Evolutionary conservation across 306 rosid genomes (phyloP).

Genomic region (Lotus japonicus): DNA sequence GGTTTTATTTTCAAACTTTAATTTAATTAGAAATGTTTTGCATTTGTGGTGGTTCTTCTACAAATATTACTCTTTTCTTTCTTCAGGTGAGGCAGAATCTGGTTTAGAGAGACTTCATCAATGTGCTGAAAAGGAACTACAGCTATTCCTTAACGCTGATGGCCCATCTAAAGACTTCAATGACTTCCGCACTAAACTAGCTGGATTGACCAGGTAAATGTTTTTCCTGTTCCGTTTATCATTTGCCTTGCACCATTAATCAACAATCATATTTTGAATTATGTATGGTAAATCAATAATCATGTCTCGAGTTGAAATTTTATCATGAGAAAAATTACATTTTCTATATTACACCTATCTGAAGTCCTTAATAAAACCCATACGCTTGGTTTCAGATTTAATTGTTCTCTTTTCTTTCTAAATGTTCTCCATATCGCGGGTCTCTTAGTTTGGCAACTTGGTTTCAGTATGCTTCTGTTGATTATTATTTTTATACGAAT

Average conservation of each 20-base stretch:
- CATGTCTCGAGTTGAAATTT: background rate
- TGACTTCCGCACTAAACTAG: conserved; percentile 68
- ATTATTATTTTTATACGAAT: background rate
- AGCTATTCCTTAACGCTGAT: conserved; percentile 48
- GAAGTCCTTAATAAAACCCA: background rate
- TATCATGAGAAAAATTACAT: too few species aligned
- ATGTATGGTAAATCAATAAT: background rate
- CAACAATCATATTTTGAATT: background rate
- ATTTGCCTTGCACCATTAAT: background rate
- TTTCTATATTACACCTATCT: background rate
- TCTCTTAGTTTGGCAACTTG: background rate
- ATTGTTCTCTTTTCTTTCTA: background rate
- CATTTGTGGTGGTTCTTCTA: background rate
- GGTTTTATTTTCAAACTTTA: conserved; percentile 33
- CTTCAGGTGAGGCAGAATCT: conserved; percentile 78
- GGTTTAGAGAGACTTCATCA: conserved; percentile 81
- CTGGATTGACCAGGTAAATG: conserved; percentile 63
- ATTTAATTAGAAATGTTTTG: conserved; percentile 4
- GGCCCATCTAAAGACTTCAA: conserved; percentile 58
- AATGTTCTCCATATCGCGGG: background rate
- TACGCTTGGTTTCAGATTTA: background rate
- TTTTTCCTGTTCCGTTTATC: background rate
- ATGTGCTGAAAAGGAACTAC: conserved; percentile 74
- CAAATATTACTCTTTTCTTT: background rate
- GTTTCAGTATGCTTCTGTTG: background rate